Evolutionary conservation across 2,329 filamentous ascomycete genomes (phyloP).

Genomic region (Fusarium sp.): DNA sequence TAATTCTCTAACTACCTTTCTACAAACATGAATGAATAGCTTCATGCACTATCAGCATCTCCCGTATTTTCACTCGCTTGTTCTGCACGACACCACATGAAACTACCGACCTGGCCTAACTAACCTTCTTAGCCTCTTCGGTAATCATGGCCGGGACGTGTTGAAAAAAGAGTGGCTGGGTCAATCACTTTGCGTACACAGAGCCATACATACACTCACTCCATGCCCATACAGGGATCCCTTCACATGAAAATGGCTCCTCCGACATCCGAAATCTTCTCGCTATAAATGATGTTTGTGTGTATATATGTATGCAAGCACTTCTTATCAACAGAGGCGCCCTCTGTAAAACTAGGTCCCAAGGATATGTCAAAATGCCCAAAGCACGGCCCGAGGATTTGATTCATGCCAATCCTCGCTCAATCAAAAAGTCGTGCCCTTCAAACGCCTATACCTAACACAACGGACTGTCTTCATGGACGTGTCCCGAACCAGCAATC

Average conservation of each 20-base stretch:
- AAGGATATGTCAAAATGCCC: constrained; percentile 14
- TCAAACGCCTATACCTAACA: constrained; percentile 41
- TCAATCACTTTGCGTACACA: constrained; percentile 4
- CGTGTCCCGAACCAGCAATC: constrained; percentile 38
- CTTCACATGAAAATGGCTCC: constrained; percentile 32
- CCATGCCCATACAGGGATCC: constrained; percentile 6
- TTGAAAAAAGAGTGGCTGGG: constrained; percentile 33
- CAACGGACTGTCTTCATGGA: constrained; percentile 35
- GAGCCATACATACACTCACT: neutral
- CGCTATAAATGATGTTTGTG: neutral
- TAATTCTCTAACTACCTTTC: neutral
- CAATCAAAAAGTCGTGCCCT: constrained; percentile 21
- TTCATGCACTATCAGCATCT: neutral
- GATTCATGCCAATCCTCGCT: constrained; percentile 38
- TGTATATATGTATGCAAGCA: constrained; percentile 14
- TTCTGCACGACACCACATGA: constrained; percentile 23
- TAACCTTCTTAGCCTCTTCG: constrained; percentile 25
- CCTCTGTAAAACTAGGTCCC: neutral
- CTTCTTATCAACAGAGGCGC: constrained; percentile 11
- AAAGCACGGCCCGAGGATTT: constrained; percentile 30
- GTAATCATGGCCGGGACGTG: constrained; percentile 27
- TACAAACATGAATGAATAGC: neutral
- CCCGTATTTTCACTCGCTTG: neutral
- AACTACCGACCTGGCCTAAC: constrained; percentile 28
- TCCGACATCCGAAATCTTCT: neutral